phyloP scores from a whole-genome alignment of 2,329 filamentous ascomycete species.

The Beauveria sp. region DNA sequence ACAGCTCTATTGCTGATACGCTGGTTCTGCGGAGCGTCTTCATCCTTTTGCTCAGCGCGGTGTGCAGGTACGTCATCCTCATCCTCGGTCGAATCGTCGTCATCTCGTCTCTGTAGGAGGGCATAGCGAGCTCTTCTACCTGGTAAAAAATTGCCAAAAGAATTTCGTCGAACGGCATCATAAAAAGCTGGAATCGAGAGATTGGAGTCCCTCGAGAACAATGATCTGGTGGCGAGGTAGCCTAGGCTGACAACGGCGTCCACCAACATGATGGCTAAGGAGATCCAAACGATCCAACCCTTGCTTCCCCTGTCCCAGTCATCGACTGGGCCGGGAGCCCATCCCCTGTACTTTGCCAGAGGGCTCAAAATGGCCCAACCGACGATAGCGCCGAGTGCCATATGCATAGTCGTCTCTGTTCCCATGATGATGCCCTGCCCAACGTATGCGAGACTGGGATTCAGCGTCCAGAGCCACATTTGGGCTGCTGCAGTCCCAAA shows the following conservation, averaged over 20 bases:
- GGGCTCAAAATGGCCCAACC: slow-evolving; percentile 92
- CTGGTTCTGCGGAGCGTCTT: slow-evolving; percentile 78
- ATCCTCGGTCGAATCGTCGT: slow-evolving; percentile 17
- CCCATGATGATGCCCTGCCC: slow-evolving; percentile 99
- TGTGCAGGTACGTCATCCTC: slow-evolving; percentile 6
- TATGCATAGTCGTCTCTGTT: slow-evolving; percentile 86
- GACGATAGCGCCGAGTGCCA: slow-evolving; percentile 81
- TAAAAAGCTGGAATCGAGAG: neutral
- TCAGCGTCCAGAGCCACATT: slow-evolving; percentile 90
- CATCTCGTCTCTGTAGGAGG: slow-evolving; percentile 13
- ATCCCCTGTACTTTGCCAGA: slow-evolving; percentile 73
- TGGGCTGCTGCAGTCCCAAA: slow-evolving; percentile 68
- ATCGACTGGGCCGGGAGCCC: slow-evolving; percentile 79
- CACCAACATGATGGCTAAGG: slow-evolving; percentile 90
- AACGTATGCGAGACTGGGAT: slow-evolving; percentile 93
- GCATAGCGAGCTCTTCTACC: slow-evolving; percentile 11
- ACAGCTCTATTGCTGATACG: slow-evolving; percentile 68
- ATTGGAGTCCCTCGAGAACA: slow-evolving; percentile 25
- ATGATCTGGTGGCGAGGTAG: slow-evolving; percentile 62
- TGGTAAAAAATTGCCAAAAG: neutral
- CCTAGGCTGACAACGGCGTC: slow-evolving; percentile 85
- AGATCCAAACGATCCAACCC: slow-evolving; percentile 98
- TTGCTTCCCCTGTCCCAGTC: slow-evolving; percentile 93
- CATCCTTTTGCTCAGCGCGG: slow-evolving; percentile 31
- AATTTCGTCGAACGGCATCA: neutral